Evolutionary conservation across 495 filamentous ascomycete species (phyloP).

Genomic region (Penicillium egyptiacum): DNA sequence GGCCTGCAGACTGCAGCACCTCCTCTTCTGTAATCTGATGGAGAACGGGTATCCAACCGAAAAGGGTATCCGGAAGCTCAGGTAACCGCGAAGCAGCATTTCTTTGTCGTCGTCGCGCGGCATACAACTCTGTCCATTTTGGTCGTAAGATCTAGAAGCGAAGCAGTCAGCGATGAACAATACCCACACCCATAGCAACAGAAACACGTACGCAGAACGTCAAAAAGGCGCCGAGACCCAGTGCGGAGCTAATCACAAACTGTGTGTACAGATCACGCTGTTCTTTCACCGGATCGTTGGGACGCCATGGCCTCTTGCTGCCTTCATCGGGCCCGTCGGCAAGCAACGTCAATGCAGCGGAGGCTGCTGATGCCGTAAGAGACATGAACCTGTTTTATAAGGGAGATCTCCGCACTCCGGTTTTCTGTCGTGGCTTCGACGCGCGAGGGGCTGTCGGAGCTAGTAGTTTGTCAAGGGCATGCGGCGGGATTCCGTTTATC

Average conservation of each 20-base stretch:
- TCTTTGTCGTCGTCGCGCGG: constrained; percentile 74
- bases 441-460: constrained; percentile 13
- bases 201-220: constrained; percentile 58
- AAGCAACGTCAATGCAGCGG: constrained; percentile 28
- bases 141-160: constrained; percentile 67
- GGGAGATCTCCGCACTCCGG: background rate
- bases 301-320: constrained; percentile 30
- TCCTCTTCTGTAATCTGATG: constrained; percentile 87
- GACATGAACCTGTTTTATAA: constrained; percentile 31
- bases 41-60: constrained; percentile 93
- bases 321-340: constrained; percentile 22
- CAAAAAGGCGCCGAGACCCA: constrained; percentile 61
- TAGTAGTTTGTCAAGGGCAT: constrained; percentile 22
- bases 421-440: constrained; percentile 4
- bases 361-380: constrained; percentile 30
- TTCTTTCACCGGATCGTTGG: constrained; percentile 34
- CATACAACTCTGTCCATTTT: constrained; percentile 90
- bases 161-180: constrained; percentile 1
- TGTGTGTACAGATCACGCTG: constrained; percentile 60
- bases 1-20: constrained; percentile 82
- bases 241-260: constrained; percentile 54
- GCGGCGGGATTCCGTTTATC: constrained; percentile 13
- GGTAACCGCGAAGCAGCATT: constrained; percentile 73
- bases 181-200: background rate
- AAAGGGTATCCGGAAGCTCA: constrained; percentile 78